Percentiles rank a stretch among this genome's conserved stretches.
Conservation (phyloP, 768 basidiomycete species). For the Hebeloma cylindrosporum region DNA sequence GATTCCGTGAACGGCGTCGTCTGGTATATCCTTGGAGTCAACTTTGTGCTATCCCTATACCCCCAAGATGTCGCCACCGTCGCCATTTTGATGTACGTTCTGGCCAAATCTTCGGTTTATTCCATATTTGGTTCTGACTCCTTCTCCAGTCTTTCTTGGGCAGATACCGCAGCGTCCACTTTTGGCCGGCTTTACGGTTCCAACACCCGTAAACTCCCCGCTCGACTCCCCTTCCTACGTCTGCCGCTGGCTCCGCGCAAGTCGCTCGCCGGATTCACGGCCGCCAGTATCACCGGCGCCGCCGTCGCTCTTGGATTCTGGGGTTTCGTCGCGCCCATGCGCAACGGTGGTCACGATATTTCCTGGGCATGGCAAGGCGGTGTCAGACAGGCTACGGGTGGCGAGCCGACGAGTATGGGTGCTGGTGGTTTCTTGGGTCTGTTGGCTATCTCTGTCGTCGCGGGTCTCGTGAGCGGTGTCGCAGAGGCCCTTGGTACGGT, state of each 20-base stretch:
- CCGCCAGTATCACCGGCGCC: conserved; percentile 73
- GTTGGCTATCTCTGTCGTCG: conserved; percentile 53
- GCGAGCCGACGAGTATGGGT: conserved; percentile 15
- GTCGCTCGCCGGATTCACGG: conserved; percentile 81
- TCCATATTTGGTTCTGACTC: neutral
- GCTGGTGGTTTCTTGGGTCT: conserved; percentile 51
- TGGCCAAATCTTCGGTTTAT: neutral
- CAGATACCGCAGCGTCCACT: conserved; percentile 92
- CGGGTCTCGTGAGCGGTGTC: conserved; percentile 79
- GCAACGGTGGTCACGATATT: conserved; percentile 34
- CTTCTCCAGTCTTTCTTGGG: conserved; percentile 81
- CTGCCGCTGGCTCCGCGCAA: conserved; percentile 81
- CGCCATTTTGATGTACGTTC: conserved; percentile 79
- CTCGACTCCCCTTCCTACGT: conserved; percentile 41
- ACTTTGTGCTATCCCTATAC: conserved; percentile 70
- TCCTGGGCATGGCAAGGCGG: conserved; percentile 62
- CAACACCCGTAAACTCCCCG: conserved; percentile 54
- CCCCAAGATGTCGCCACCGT: conserved; percentile 90
- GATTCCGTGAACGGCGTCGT: conserved; percentile 82
- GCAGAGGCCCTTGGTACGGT: conserved; percentile 86
- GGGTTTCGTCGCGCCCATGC: conserved; percentile 55
- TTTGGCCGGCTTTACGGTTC: conserved; percentile 83
- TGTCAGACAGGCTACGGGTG: conserved; percentile 32
- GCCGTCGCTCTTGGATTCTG: conserved; percentile 70
- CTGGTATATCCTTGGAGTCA: conserved; percentile 87